A percentile compares a stretch with the other conserved stretches of the same genome.
Evolutionary conservation across 148 eudicot genomes (phyloP).

Genomic region (Polygonum maritimum): DNA sequence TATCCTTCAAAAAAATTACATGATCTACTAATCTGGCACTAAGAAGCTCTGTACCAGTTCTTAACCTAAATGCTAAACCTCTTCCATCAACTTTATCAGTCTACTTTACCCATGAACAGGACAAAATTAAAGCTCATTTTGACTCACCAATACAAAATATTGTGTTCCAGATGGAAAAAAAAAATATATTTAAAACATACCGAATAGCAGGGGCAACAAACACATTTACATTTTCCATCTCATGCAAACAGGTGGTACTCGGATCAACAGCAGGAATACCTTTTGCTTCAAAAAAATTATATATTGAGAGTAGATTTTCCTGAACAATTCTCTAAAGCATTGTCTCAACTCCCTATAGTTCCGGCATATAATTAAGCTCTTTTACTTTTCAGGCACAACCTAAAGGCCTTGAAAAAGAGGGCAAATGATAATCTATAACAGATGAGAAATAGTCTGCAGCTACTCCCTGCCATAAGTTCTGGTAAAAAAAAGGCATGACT

Average conservation of each 20-base stretch:
- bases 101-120: neutral
- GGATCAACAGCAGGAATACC: neutral
- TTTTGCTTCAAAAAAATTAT: neutral
- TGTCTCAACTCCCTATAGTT: neutral
- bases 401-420: neutral
- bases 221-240: neutral
- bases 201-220: neutral
- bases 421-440: neutral
- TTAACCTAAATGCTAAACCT: neutral
- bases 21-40: neutral
- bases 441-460: neutral
- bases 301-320: neutral
- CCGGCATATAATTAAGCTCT: neutral
- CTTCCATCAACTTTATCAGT: neutral
- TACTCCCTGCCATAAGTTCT: neutral
- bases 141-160: neutral
- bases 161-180: neutral
- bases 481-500: neutral
- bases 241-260: neutral
- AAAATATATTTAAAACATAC: neutral
- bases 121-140: neutral
- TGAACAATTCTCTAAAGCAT: neutral
- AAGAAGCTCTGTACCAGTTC: neutral
- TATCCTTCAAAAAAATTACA: neutral
- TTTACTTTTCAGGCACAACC: neutral